These are phyloP conservation scores for Massospora cicadina DNA, from an alignment of 371 early-diverging fungal species.

Conservation along the genomic window DNA sequence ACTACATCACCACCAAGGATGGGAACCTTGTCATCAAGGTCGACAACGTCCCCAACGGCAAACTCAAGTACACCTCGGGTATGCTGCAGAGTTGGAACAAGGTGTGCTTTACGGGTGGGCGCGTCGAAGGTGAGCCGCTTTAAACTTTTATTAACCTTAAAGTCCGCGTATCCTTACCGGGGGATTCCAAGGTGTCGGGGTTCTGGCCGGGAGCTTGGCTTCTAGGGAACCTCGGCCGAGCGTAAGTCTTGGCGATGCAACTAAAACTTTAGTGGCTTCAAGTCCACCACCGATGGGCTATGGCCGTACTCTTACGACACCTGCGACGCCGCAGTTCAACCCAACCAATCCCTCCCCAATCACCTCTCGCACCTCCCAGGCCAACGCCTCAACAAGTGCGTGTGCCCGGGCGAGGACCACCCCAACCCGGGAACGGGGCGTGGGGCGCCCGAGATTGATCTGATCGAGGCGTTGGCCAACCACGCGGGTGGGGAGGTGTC, in stretches of 20 bases:
- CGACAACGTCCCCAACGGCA: conserved; percentile 19
- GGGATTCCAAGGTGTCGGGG: conserved; percentile 21
- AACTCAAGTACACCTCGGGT: conserved; percentile 25
- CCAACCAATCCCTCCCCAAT: conserved; percentile 19
- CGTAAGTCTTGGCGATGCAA: conserved; percentile 11
- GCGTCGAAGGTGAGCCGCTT: conserved; percentile 22
- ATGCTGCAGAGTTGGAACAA: conserved; percentile 45
- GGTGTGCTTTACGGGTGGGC: conserved; percentile 36
- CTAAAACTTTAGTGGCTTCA: conserved; percentile 19
- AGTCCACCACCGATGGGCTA: conserved; percentile 32
- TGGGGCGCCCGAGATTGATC: conserved; percentile 33
- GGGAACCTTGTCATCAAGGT: conserved; percentile 26
- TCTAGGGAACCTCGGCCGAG: conserved; percentile 33
- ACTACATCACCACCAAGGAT: conserved; percentile 21
- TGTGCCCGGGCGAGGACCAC: conserved; percentile 24
- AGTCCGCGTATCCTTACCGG: conserved; percentile 31
- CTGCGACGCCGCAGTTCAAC: conserved; percentile 27
- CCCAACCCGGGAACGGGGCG: conserved; percentile 31
- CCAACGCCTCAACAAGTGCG: conserved; percentile 29
- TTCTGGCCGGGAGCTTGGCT: conserved; percentile 39
- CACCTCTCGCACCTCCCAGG: conserved; percentile 16
- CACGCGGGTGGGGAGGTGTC: conserved; percentile 12
- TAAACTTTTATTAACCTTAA: not conserved
- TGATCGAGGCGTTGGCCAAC: conserved; percentile 23
- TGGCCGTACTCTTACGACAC: conserved; percentile 34